These are phyloP conservation scores for Lactifluus rugatus DNA, from an alignment of 768 basidiomycete species.

Conservation along the genomic window DNA sequence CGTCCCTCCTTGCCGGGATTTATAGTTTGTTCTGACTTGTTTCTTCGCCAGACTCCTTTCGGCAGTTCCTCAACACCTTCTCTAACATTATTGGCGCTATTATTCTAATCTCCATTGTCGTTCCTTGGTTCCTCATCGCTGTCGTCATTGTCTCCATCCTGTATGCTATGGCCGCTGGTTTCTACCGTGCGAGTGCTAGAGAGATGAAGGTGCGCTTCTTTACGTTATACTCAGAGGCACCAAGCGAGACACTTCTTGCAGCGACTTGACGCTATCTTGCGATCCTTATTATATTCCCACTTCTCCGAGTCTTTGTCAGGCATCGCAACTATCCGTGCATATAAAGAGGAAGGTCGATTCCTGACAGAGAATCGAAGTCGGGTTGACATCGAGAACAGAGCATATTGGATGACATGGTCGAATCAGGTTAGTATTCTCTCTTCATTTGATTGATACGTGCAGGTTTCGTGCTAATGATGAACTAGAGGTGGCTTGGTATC, in stretches of 20 bases:
- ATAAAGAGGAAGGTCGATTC: constrained; percentile 73
- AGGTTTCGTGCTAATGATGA: constrained; percentile 68
- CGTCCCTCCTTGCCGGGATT: not conserved
- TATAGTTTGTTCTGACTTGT: constrained; percentile 1
- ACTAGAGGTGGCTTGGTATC: constrained; percentile 75
- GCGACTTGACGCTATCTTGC: constrained; percentile 71
- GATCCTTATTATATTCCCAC: constrained; percentile 81
- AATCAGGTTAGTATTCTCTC: constrained; percentile 47
- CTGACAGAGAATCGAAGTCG: constrained; percentile 60
- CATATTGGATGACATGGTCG: constrained; percentile 78
- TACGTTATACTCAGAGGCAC: not conserved
- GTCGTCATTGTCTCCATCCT: constrained; percentile 47
- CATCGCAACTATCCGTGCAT: constrained; percentile 79
- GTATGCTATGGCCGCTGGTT: constrained; percentile 65
- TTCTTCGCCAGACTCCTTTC: constrained; percentile 45
- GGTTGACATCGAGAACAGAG: constrained; percentile 79
- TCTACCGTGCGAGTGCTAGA: constrained; percentile 79
- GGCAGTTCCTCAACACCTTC: constrained; percentile 58
- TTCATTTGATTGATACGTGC: constrained; percentile 21
- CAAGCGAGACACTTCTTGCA: constrained; percentile 21
- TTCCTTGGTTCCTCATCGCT: constrained; percentile 81
- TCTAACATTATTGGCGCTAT: constrained; percentile 64
- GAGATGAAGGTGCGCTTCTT: constrained; percentile 55
- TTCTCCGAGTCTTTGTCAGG: constrained; percentile 89
- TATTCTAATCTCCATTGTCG: constrained; percentile 64